Percentiles rank a stretch among this genome's conserved stretches.
Evolutionary conservation across 306 rosid genomes (phyloP).

Genomic region (Prunus padus): DNA sequence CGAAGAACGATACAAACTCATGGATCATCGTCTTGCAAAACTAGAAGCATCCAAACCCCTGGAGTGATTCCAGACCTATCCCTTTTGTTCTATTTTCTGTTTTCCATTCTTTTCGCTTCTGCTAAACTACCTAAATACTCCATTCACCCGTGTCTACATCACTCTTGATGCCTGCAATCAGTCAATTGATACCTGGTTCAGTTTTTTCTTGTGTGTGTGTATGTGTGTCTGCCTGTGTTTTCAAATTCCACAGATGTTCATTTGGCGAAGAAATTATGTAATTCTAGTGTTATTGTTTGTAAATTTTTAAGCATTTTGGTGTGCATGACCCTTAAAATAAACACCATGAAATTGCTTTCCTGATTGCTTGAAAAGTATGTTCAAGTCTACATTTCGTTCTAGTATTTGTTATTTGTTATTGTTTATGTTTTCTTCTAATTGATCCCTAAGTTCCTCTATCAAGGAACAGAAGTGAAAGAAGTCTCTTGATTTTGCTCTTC

Average conservation of each 20-base stretch:
- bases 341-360: neutral
- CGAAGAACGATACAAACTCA: no score
- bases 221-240: no score
- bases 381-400: neutral
- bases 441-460: neutral
- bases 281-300: neutral
- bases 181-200: neutral
- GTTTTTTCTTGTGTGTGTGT: no score
- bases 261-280: neutral
- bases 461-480: neutral
- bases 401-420: neutral
- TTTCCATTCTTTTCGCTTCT: no score
- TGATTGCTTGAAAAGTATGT: neutral
- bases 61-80: no score
- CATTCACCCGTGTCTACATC: no score
- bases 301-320: neutral
- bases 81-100: no score
- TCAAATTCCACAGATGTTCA: no score
- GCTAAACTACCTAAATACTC: no score
- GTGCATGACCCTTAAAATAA: neutral
- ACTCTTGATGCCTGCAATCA: neutral
- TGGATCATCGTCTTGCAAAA: no score
- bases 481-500: constrained; percentile 15
- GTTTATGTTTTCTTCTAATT: neutral
- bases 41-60: no score